Evolutionary conservation across 2,329 filamentous ascomycete species (phyloP).

Genomic region (Microcyclospora pomicola): DNA sequence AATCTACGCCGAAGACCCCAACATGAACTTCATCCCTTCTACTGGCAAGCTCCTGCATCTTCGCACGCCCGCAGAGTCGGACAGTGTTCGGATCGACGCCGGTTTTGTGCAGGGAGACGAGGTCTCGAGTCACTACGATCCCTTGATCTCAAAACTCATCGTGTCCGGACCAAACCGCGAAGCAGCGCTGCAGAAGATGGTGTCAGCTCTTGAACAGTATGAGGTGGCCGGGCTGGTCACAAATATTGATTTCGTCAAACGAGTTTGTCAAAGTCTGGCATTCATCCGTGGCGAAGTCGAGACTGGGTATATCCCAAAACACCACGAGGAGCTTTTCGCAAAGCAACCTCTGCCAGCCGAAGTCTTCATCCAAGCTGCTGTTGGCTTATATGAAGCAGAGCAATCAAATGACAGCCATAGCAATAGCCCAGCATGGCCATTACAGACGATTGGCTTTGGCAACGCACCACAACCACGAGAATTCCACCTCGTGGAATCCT

Average conservation of each 20-base stretch:
- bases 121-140: slow-evolving; percentile 89
- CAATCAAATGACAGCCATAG: slow-evolving; percentile 24
- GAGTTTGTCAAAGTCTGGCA: slow-evolving; percentile 63
- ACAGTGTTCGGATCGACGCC: slow-evolving; percentile 78
- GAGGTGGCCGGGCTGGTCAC: slow-evolving; percentile 87
- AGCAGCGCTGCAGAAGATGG: slow-evolving; percentile 70
- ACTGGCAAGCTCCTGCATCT: slow-evolving; percentile 80
- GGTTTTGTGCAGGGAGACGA: slow-evolving; percentile 86
- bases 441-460: slow-evolving; percentile 42
- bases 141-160: slow-evolving; percentile 98
- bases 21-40: slow-evolving; percentile 83
- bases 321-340: slow-evolving; percentile 64
- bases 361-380: slow-evolving; percentile 72
- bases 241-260: slow-evolving; percentile 93
- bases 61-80: slow-evolving; percentile 51
- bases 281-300: slow-evolving; percentile 84
- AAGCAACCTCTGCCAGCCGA: slow-evolving; percentile 50
- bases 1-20: slow-evolving; percentile 92
- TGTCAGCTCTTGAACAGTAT: slow-evolving; percentile 68
- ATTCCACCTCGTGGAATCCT: slow-evolving; percentile 39
- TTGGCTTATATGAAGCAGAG: slow-evolving; percentile 44
- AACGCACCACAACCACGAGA: slow-evolving; percentile 46
- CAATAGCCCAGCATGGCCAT: slow-evolving; percentile 12
- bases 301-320: slow-evolving; percentile 90
- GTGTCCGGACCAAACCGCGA: slow-evolving; percentile 67